Evolutionary conservation across 176 grass and related monocot genomes (phyloP), one percentile per base, ranked within the genome.

Genomic region (Tillandsia fasciculata): DNA sequence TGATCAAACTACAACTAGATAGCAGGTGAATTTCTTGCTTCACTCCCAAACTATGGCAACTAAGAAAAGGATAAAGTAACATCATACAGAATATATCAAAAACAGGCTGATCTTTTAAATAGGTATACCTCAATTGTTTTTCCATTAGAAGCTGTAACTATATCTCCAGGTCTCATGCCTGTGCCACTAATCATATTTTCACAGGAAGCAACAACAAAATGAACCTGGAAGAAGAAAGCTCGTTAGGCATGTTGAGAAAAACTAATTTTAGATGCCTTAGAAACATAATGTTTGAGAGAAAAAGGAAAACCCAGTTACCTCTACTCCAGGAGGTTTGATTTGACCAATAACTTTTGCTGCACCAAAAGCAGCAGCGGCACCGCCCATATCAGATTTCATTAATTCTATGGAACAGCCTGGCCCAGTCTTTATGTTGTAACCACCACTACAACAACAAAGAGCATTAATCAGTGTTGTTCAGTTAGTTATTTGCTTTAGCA

Each of bases 151-250:
- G 94, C 94, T 70, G 89, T 97, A 50, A 97, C 53, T 72, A 97
- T 92, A 70, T 97, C 94, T 72, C 94, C 94, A 66, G 89, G 94
- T 64, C 94, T 90, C 94, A 97, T 97, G 69, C 89, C 94, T 51
- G 94, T 92, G 67, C 94, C 94, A 77, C 94, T 97, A 72, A 97
- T 97, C 94, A 97, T 92, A 85, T 97, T 97, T 87, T 97, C 94
- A 87, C 94, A 97, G 47, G 94, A 89, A 48, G 94, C 89, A 14
- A 87, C 94, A 67, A 97, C 92, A 79, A 97, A 97, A 81, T 97
- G 94, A 81, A 97, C 84, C 94, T 97, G 74, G 0, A 7, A 69
- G 48, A 50, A 81, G 14, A 65, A 12, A 26, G 58, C 65, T 3
- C 8, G 24, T 83, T 51, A 79, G 20, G 2, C 54, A 59, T 20